Percentiles rank a stretch among this genome's conserved stretches.
Evolutionary conservation across 805 yeast species (phyloP).

Genomic region (Ogataea parapolymorpha): DNA sequence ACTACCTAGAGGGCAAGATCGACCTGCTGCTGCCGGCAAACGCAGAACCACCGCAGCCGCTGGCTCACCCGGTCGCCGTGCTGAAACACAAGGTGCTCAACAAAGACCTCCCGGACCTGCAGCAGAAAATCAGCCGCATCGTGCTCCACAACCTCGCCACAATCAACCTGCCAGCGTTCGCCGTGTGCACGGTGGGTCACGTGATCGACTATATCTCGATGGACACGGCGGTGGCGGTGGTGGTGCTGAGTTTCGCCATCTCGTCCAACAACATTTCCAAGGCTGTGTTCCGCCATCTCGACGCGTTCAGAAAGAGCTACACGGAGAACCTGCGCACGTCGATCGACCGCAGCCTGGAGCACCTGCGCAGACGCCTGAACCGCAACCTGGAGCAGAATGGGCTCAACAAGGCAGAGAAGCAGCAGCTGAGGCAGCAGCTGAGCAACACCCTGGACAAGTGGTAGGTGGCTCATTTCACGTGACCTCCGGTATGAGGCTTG

Average conservation of each 20-base stretch:
- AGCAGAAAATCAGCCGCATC: slow-evolving; percentile 22
- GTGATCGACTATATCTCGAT: slow-evolving; percentile 26
- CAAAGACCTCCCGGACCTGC: slow-evolving; percentile 28
- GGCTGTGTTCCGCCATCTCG: slow-evolving; percentile 15
- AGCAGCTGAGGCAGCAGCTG: slow-evolving; percentile 12
- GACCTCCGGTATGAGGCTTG: neutral
- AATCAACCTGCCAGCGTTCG: slow-evolving; percentile 28
- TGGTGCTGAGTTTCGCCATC: slow-evolving; percentile 27
- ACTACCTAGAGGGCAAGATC: slow-evolving; percentile 32
- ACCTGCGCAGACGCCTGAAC: slow-evolving; percentile 19
- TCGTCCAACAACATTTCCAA: slow-evolving; percentile 27
- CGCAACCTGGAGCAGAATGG: slow-evolving; percentile 17
- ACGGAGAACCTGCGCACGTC: slow-evolving; percentile 24
- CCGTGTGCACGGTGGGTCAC: slow-evolving; percentile 25
- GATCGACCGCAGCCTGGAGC: slow-evolving; percentile 23
- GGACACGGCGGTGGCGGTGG: slow-evolving; percentile 28
- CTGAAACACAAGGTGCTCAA: slow-evolving; percentile 18
- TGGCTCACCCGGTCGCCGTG: slow-evolving; percentile 17
- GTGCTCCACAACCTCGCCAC: slow-evolving; percentile 24
- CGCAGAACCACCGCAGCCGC: neutral
- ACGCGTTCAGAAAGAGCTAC: slow-evolving; percentile 26
- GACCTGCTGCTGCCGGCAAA: slow-evolving; percentile 26
- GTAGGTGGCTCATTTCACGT: slow-evolving; percentile 7
- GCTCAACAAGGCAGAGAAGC: slow-evolving; percentile 11
- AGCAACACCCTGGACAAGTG: slow-evolving; percentile 3